Percentiles rank a stretch among this genome's conserved stretches.
Conservation (phyloP, 805 yeast species). For the Cyberlindnera maritima region DNA sequence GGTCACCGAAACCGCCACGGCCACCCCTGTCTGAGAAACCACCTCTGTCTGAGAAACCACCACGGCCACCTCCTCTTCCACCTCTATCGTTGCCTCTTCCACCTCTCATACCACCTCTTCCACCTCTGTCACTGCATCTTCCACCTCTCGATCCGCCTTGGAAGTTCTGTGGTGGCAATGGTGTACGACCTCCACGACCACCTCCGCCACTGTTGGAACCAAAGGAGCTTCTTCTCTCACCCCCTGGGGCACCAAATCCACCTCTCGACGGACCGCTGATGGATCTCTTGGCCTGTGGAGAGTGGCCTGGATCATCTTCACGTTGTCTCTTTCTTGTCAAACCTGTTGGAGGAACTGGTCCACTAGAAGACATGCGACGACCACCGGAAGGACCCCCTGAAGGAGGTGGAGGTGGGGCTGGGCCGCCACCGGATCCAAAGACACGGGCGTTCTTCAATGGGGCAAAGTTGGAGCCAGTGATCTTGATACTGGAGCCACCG, state of each 20-base stretch:
- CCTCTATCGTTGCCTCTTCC: too few species aligned
- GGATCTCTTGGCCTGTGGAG: not conserved
- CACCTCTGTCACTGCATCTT: not conserved
- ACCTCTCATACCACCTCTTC: slow-evolving; percentile 7
- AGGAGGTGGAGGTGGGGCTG: too few species aligned
- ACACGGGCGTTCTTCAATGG: slow-evolving; percentile 14
- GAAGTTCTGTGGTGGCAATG: slow-evolving; percentile 1
- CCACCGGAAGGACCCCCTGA: too few species aligned
- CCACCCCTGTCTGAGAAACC: too few species aligned
- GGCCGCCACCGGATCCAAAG: slow-evolving; percentile 6
- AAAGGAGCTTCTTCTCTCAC: not conserved
- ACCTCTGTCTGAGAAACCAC: too few species aligned
- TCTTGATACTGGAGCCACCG: not conserved
- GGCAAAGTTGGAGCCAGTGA: slow-evolving; percentile 16
- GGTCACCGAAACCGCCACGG: too few species aligned
- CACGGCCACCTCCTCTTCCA: too few species aligned
- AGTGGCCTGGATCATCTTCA: not conserved
- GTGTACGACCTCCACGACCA: not conserved
- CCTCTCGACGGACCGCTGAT: not conserved
- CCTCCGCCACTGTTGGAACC: too few species aligned
- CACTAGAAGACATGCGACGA: too few species aligned
- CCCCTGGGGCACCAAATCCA: not conserved
- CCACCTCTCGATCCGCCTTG: not conserved
- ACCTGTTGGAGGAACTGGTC: not conserved
- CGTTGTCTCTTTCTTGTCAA: slow-evolving; percentile 13